Evolutionary conservation across 1,139 yeast genomes (phyloP).

Genomic region (Meyerozyma carpophila): DNA sequence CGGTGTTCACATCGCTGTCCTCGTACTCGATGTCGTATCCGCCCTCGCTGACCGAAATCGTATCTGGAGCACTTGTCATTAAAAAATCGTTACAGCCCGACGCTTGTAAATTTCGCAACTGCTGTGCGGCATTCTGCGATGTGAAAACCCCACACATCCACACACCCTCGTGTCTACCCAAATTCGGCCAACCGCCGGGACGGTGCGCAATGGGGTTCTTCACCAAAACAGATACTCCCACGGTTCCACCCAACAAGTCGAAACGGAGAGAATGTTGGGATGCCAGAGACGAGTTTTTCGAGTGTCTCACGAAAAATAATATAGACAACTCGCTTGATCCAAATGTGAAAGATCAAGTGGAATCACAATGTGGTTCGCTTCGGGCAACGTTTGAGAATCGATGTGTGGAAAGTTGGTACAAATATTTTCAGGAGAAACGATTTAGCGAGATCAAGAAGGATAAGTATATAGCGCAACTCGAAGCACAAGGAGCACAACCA

Average conservation of each 20-base stretch:
- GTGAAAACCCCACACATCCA: conserved; percentile 1
- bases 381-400: conserved; percentile 32
- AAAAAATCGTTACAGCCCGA: not conserved
- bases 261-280: conserved; percentile 42
- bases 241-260: conserved; percentile 36
- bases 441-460: conserved; percentile 38
- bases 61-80: not conserved
- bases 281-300: conserved; percentile 37
- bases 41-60: not conserved
- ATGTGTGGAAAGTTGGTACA: conserved; percentile 42
- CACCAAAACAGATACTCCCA: conserved; percentile 17
- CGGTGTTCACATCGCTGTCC: conserved; percentile 8
- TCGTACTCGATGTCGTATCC: conserved; percentile 15
- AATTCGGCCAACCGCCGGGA: not conserved
- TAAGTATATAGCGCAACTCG: conserved; percentile 37
- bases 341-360: conserved; percentile 27
- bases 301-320: conserved; percentile 32
- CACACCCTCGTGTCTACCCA: not conserved
- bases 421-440: conserved; percentile 45
- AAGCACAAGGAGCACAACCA: conserved; percentile 45
- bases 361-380: conserved; percentile 29
- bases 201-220: conserved; percentile 30
- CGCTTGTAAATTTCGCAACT: too few species aligned
- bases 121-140: not conserved
- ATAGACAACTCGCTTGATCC: conserved; percentile 43